These are phyloP conservation scores for Jatropha podagrica DNA, from an alignment of 441 rosid species.

Conservation along the genomic window DNA sequence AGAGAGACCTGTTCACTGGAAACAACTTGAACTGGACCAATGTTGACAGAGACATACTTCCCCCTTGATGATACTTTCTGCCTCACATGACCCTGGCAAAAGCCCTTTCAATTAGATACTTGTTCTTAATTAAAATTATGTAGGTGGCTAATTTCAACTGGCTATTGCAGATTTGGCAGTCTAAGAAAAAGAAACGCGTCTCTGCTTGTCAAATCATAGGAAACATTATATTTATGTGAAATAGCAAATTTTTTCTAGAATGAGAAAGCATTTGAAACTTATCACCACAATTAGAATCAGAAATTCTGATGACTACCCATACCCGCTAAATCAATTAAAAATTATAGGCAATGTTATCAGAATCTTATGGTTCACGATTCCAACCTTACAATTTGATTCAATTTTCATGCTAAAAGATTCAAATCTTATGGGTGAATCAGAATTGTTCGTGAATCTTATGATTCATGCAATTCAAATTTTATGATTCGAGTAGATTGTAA, in stretches of 20 bases:
- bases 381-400: no score
- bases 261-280: not conserved
- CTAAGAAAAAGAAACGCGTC: not conserved
- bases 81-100: slow-evolving; percentile 74
- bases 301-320: not conserved
- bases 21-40: slow-evolving; percentile 85
- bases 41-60: slow-evolving; percentile 93
- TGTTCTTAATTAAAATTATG: slow-evolving; percentile 1
- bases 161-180: not conserved
- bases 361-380: no score
- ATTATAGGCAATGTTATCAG: no score
- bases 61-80: slow-evolving; percentile 92
- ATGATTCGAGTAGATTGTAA: no score
- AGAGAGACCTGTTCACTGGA: slow-evolving; percentile 89
- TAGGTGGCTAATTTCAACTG: not conserved
- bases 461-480: no score
- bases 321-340: no score
- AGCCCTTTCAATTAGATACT: slow-evolving; percentile 17
- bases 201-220: not conserved
- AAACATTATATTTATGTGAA: not conserved
- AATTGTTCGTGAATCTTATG: no score
- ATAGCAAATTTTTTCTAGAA: not conserved
- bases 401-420: no score
- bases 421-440: no score
- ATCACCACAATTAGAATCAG: not conserved